Percentiles rank a stretch among this genome's conserved stretches.
These are phyloP conservation scores for Colletotrichum truncatum DNA, from an alignment of 2,329 filamentous ascomycete species.

Conservation along the genomic window DNA sequence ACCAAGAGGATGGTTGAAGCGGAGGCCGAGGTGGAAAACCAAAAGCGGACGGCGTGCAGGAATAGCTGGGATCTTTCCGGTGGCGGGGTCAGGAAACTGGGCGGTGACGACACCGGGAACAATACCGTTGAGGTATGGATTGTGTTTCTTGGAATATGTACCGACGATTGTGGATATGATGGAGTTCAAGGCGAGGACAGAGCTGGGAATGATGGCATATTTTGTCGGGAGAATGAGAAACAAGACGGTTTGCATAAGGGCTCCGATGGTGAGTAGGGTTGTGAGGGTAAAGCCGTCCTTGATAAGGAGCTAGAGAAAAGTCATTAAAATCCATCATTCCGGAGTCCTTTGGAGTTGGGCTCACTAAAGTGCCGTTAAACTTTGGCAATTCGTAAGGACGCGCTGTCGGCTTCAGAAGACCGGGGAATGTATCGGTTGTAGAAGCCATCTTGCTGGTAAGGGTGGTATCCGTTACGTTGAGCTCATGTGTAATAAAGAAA, in stretches of 20 bases:
- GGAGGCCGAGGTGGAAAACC: conserved; percentile 55
- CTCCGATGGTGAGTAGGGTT: conserved; percentile 44
- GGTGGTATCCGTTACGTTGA: no score
- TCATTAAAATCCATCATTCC: not conserved
- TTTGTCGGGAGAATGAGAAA: conserved; percentile 42
- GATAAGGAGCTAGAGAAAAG: conserved; percentile 11
- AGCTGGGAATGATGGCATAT: conserved; percentile 45
- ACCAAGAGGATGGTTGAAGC: conserved; percentile 60
- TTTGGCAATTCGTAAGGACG: not conserved
- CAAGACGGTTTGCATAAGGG: conserved; percentile 44
- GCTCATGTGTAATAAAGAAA: not conserved
- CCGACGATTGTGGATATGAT: conserved; percentile 41
- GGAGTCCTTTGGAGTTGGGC: no score
- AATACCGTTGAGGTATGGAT: conserved; percentile 36
- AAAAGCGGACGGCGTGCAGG: conserved; percentile 44
- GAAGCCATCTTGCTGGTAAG: not conserved
- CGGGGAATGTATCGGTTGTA: not conserved
- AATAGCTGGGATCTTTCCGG: conserved; percentile 35
- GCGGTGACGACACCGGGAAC: conserved; percentile 45
- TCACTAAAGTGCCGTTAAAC: not conserved
- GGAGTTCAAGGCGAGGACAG: conserved; percentile 40
- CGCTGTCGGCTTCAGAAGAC: conserved; percentile 7
- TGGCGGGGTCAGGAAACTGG: conserved; percentile 39
- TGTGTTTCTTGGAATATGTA: conserved; percentile 25
- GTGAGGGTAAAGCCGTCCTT: conserved; percentile 46